phyloP scores from a whole-genome alignment of 139 green algal species.

The Parachlorella kessleri region DNA sequence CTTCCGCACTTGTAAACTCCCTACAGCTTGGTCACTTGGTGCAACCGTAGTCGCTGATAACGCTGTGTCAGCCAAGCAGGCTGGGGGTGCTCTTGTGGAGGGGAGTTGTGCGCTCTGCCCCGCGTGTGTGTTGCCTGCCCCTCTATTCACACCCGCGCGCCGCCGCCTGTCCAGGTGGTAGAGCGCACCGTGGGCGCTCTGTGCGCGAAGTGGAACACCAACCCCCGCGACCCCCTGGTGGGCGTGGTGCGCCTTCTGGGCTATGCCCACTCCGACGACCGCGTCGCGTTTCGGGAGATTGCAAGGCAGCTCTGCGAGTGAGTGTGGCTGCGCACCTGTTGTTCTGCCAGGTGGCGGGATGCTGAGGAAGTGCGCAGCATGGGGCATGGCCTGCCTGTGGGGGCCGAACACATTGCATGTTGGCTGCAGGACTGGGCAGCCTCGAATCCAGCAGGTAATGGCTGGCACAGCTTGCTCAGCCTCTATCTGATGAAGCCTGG shows the following conservation, averaged over 20 bases:
- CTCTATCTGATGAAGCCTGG: no score
- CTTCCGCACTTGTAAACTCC: no score
- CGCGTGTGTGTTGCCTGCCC: no score
- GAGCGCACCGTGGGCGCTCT: slow-evolving; percentile 49
- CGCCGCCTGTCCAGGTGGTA: slow-evolving; percentile 52
- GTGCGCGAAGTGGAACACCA: slow-evolving; percentile 36
- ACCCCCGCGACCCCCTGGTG: slow-evolving; percentile 42
- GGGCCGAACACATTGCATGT: neutral
- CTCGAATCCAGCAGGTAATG: no score
- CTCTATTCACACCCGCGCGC: no score
- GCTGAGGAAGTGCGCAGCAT: neutral
- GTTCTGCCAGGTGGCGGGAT: no score
- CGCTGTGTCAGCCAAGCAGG: no score
- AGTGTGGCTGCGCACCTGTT: slow-evolving; percentile 19
- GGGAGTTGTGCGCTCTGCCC: no score
- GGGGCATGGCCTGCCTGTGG: neutral
- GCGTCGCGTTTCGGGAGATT: slow-evolving; percentile 71
- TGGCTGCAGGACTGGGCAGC: neutral
- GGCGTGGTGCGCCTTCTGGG: slow-evolving; percentile 78
- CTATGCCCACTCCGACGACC: slow-evolving; percentile 71
- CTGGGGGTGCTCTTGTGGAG: no score
- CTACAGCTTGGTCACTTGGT: no score
- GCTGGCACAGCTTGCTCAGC: no score
- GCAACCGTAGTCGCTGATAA: no score
- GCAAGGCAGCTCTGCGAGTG: slow-evolving; percentile 76